Evolutionary conservation across 805 yeast species (phyloP), one percentile per base, ranked within the genome.

Genomic region (Saturnispora bothae): DNA sequence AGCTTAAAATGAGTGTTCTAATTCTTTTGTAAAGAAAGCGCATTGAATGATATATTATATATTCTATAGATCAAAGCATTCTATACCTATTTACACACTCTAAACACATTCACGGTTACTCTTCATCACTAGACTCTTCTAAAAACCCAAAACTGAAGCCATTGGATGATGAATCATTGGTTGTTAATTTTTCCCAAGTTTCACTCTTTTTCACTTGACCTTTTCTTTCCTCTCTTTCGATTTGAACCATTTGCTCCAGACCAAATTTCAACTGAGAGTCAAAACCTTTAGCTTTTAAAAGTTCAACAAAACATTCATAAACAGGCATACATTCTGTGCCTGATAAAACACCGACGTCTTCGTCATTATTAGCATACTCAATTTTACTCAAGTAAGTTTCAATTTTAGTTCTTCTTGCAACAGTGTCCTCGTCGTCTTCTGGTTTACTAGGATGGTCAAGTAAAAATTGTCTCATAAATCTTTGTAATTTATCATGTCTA

Each of bases 291-390:
- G 54, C 43, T 27, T 54, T 50, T 45, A 82, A 59, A 25, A 76
- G 61, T 40, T 67, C 73, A 23, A 64, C 55, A 51, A 83, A 82
- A 41, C 73, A 60, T 43, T 77, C 83, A 49, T 59, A 79, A 2
- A 82, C 65, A 1, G 88, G 86, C 47, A 78, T 61, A 31, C 49
- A 38, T 14, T 33, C 41, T 2, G 43, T 41, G 4, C 41, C 43
- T 5, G 39, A 40, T 29, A 69, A 51, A 45, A 76, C 83, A 10
- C 85, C 85, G 48, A 81, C 72, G 53, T 79, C 85, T 50, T 77
- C 84, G 40, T 69, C 64, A 34, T 62, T 61, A 13, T 57, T 43
- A 4, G 41, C 49, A n/a, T 40, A 18, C 4, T 46, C 49, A 6
- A 46, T 40, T 15, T 29, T 34, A 3, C 25, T 28, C 8, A 39